Evolutionary conservation across 2,329 filamentous ascomycete species (phyloP).

Genomic region (Fusarium sp.): DNA sequence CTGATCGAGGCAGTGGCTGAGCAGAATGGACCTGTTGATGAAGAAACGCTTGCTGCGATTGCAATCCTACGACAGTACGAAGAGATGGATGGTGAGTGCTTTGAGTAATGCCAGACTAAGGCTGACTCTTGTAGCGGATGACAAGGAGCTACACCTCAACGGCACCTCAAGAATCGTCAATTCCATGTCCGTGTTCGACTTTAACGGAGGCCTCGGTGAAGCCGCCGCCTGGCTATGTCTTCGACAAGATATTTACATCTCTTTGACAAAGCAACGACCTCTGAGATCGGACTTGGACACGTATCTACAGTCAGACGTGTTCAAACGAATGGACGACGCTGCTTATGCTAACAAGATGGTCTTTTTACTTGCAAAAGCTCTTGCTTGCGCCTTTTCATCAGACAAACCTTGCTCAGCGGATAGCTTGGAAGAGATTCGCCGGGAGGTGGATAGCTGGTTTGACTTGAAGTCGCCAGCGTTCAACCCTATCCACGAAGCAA

Average conservation of each 20-base stretch:
- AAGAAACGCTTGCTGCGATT: background rate
- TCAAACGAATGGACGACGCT: constrained; percentile 19
- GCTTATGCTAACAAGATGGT: constrained; percentile 3
- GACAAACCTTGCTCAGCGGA: background rate
- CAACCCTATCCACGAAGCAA: background rate
- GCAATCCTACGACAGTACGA: background rate
- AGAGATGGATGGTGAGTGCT: background rate
- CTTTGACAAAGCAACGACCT: constrained; percentile 25
- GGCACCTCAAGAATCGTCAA: constrained; percentile 34
- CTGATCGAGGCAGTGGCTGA: background rate
- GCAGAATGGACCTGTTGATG: background rate
- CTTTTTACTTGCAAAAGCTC: background rate
- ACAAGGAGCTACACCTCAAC: constrained; percentile 29
- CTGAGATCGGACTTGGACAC: constrained; percentile 25
- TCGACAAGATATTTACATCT: constrained; percentile 32
- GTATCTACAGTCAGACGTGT: constrained; percentile 29
- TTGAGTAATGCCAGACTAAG: background rate
- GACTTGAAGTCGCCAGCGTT: background rate
- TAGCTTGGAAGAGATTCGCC: background rate
- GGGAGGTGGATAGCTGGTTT: background rate
- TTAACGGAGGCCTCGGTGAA: constrained; percentile 31
- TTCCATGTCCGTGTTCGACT: constrained; percentile 33
- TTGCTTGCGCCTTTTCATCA: background rate
- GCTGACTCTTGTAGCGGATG: constrained; percentile 17
- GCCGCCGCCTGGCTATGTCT: constrained; percentile 33